A percentile compares a stretch with the other conserved stretches of the same genome.
Evolutionary conservation across 2,329 filamentous ascomycete species (phyloP).

Genomic region (Ceratocystis papillata): DNA sequence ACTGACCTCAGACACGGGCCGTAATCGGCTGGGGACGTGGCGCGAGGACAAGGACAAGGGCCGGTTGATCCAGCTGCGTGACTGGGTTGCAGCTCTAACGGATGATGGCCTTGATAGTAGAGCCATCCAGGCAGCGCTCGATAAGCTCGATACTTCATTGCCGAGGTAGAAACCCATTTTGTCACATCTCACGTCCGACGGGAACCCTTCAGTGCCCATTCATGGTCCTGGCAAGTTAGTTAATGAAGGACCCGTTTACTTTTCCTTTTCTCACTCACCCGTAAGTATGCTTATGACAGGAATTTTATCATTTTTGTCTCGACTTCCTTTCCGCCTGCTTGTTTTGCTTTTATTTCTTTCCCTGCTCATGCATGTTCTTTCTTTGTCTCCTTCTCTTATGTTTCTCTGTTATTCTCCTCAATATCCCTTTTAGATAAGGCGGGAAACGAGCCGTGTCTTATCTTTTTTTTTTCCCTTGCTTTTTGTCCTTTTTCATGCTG

Average conservation of each 20-base stretch:
- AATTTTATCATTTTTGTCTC: neutral
- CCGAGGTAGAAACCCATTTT: conserved; percentile 30
- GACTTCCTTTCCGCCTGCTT: conserved; percentile 8
- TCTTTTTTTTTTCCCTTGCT: neutral
- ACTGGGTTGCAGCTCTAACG: conserved; percentile 71
- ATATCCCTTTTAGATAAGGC: neutral
- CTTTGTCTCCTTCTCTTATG: neutral
- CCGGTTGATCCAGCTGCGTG: conserved; percentile 69
- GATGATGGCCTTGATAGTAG: conserved; percentile 58
- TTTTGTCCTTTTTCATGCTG: neutral
- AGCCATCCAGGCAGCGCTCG: conserved; percentile 50
- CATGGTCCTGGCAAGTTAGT: neutral
- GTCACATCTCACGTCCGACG: neutral
- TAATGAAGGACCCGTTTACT: neutral
- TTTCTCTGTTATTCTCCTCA: conserved; percentile 15
- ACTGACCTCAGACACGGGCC: conserved; percentile 44
- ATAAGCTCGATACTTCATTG: conserved; percentile 41
- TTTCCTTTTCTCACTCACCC: neutral
- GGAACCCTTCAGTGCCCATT: too few species aligned
- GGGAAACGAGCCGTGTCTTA: conserved; percentile 1
- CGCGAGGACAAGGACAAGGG: conserved; percentile 70
- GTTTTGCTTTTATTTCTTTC: conserved; percentile 12
- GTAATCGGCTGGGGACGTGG: conserved; percentile 59
- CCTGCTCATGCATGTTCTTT: conserved; percentile 5
- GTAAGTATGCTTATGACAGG: conserved; percentile 10